These are phyloP conservation scores for Globisporangium nodosum DNA, from an alignment of 352 stramenopile genomes.

Conservation along the genomic window DNA sequence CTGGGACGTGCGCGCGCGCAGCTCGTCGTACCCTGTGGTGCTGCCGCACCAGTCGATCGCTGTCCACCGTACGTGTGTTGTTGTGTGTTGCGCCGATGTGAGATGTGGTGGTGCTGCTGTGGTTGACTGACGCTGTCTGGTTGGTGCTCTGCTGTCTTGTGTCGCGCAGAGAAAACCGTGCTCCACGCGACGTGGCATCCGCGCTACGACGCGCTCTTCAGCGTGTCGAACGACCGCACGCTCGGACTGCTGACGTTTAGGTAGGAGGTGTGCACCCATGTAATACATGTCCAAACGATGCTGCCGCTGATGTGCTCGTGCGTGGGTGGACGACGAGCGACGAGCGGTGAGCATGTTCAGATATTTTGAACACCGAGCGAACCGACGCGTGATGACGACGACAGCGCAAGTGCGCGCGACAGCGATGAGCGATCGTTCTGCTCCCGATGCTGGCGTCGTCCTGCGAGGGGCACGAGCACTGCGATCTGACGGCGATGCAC, in stretches of 20 bases:
- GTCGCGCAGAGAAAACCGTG: constrained; percentile 65
- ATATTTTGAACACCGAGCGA: too few species aligned
- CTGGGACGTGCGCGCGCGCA: constrained; percentile 73
- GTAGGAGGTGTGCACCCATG: constrained; percentile 13
- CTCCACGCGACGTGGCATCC: constrained; percentile 84
- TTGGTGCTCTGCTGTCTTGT: constrained; percentile 10
- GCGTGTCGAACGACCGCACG: constrained; percentile 74
- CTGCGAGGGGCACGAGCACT: not conserved
- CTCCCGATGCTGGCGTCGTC: not conserved
- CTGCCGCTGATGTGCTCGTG: not conserved
- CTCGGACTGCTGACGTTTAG: constrained; percentile 75
- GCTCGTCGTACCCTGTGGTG: constrained; percentile 43
- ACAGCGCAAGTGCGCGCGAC: too few species aligned
- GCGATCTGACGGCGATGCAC: not conserved
- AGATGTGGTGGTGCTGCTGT: not conserved
- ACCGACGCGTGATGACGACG: too few species aligned
- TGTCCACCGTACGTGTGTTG: constrained; percentile 61
- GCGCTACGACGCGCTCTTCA: constrained; percentile 82
- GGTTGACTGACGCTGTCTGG: not conserved
- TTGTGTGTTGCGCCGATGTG: not conserved
- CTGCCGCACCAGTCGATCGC: constrained; percentile 68
- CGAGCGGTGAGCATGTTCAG: too few species aligned
- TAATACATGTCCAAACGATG: not conserved
- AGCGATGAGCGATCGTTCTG: not conserved
- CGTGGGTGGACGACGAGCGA: too few species aligned